Evolutionary conservation across 805 yeast species (phyloP).

Genomic region (Kazachstania bromeliacearum): DNA sequence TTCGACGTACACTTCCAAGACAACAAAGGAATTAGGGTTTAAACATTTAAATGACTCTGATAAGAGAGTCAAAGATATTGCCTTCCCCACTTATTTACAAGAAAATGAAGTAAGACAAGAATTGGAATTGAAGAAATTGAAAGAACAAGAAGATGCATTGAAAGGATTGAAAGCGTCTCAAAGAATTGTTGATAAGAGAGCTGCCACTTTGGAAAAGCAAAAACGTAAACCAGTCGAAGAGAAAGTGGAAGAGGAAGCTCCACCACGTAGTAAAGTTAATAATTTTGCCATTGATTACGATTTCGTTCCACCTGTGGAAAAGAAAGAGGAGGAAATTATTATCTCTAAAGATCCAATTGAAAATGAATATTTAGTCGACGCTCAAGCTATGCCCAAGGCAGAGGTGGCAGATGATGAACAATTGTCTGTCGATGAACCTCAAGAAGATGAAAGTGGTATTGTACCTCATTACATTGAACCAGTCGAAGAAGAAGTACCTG

Average conservation of each 20-base stretch:
- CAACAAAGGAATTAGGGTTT: slow-evolving; percentile 22
- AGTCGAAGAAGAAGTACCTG: neutral
- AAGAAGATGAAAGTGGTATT: neutral
- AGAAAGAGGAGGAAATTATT: neutral
- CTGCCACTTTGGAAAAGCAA: neutral
- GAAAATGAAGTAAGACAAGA: slow-evolving; percentile 24
- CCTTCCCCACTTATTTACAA: slow-evolving; percentile 21
- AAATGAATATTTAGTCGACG: slow-evolving; percentile 2
- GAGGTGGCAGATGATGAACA: neutral
- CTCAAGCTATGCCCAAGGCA: neutral
- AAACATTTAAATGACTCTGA: slow-evolving; percentile 12
- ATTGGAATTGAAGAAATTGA: slow-evolving; percentile 14
- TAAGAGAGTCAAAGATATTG: slow-evolving; percentile 25
- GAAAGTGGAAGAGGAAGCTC: neutral
- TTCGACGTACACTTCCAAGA: slow-evolving; percentile 12
- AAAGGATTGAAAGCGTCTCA: slow-evolving; percentile 20
- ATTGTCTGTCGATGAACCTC: neutral
- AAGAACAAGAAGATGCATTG: slow-evolving; percentile 18
- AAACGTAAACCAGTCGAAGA: neutral
- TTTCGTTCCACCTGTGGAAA: neutral
- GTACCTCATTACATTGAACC: neutral
- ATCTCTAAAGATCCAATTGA: neutral
- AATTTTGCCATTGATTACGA: slow-evolving; percentile 2
- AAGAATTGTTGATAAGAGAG: slow-evolving; percentile 3
- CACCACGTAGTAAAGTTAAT: slow-evolving; percentile 1